A percentile compares a stretch with the other conserved stretches of the same genome.
phyloP scores from a whole-genome alignment of 2,329 filamentous ascomycete species.

The Colletotrichum tropicicola region DNA sequence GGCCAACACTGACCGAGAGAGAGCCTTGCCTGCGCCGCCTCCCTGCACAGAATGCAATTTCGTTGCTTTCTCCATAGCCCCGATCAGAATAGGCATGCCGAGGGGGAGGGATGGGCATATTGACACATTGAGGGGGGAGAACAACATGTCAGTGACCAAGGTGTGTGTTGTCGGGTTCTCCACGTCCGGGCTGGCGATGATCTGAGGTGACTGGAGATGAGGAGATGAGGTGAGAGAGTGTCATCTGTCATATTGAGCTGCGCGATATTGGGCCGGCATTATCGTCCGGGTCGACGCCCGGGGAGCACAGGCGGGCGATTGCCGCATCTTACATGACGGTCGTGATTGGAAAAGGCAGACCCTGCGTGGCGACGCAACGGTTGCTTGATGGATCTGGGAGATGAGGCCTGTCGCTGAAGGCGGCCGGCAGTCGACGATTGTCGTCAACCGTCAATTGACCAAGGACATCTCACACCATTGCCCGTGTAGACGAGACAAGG shows the following conservation, averaged over 20 bases:
- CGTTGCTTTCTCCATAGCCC: too few species aligned
- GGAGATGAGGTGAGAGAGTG: too few species aligned
- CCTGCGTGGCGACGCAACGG: background rate
- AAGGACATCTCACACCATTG: too few species aligned
- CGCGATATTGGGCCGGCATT: too few species aligned
- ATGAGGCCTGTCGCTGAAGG: background rate
- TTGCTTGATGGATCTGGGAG: background rate
- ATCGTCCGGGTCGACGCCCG: background rate
- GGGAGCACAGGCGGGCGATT: conserved; percentile 2
- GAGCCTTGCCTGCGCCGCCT: background rate
- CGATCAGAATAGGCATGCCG: background rate
- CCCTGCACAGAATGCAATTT: background rate
- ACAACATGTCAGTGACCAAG: background rate
- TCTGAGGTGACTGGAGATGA: too few species aligned
- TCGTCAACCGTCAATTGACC: too few species aligned
- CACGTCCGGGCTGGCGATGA: too few species aligned
- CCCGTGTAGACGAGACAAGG: conserved; percentile 7
- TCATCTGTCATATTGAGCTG: background rate
- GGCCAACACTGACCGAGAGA: background rate
- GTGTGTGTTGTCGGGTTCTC: background rate
- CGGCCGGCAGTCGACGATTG: too few species aligned
- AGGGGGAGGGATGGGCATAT: too few species aligned
- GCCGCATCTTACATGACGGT: conserved; percentile 25
- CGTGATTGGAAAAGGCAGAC: too few species aligned
- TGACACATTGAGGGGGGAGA: too few species aligned